Base-by-base conservation (phyloP, 495 filamentous ascomycete genomes). In the Tuber magnatum region DNA sequence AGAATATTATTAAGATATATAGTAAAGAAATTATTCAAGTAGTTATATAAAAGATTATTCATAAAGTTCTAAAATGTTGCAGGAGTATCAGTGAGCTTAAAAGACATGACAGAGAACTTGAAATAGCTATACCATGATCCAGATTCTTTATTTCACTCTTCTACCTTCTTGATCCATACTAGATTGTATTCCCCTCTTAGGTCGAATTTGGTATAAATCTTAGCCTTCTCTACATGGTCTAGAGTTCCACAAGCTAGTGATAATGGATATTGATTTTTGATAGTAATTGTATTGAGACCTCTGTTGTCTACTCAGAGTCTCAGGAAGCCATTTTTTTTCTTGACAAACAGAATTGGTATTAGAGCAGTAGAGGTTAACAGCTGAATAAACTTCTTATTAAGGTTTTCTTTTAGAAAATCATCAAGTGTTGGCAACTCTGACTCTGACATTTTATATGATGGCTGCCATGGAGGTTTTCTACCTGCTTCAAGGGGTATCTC, bases 101-200 rank as follows among this genome's bases (percentile, higher is more conserved):
- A 76, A 0, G 70, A 70, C 70, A 76, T 76, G 0, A 72, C 51
- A 9, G 22, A 40, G 20, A 61, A 76, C 22, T 72, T 39, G 24
- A 68, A 76, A 1, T 82, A 68, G 0, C 81, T 78, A 39, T 81
- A 83, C n/a, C 74, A 35, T 0, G 81, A 85, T 10, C 76, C 38
- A 70, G 86, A 87, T 14, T 76, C 80, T 0, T 80, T 87, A 61
- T 82, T 77, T 79, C 74, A 84, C 74, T 86, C 79, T 3, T 84
- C 74, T n/a, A 78, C 80, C 71, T 82, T 75, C 35, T n/a, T 42
- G 0, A 85, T 82, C 0, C 80, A 18, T 0, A 88, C 77, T 32
- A 77, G 42, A 39, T 80, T 65, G 35, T 71, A 78, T 1, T 38
- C 74, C 0, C n/a, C 16, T 44, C 73, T n/a, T 0, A 78, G 39